A percentile compares a stretch with the other conserved stretches of the same genome.
Evolutionary conservation across 2,329 filamentous ascomycete genomes (phyloP).

Genomic region (Diaporthe velutina): DNA sequence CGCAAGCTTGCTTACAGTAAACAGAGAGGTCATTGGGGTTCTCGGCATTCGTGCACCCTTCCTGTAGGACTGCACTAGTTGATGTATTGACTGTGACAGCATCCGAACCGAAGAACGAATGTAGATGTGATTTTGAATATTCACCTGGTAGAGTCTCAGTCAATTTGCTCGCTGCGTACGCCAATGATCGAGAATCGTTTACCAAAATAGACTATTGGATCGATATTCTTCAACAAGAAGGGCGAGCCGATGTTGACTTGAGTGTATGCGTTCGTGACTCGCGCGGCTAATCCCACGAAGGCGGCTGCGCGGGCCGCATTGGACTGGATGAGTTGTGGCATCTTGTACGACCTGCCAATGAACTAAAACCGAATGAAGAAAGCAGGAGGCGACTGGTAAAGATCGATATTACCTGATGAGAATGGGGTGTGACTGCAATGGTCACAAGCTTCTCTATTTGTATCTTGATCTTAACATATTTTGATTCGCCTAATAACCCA

Average conservation of each 20-base stretch:
- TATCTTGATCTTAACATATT: background rate
- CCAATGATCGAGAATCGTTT: too few species aligned
- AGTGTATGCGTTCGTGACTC: conserved; percentile 44
- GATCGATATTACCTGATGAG: too few species aligned
- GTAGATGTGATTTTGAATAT: conserved; percentile 50
- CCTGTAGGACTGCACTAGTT: conserved; percentile 47
- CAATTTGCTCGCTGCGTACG: too few species aligned
- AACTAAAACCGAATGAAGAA: background rate
- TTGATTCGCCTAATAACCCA: background rate
- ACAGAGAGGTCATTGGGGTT: conserved; percentile 48
- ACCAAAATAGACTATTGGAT: conserved; percentile 50
- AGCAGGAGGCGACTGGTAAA: too few species aligned
- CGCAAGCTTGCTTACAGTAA: conserved; percentile 41
- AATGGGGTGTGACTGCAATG: background rate
- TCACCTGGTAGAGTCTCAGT: conserved; percentile 35
- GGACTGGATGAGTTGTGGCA: background rate
- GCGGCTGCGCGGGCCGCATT: background rate
- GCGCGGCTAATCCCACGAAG: background rate
- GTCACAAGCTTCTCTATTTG: background rate
- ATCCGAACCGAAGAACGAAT: conserved; percentile 53
- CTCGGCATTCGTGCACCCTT: conserved; percentile 45
- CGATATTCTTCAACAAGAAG: conserved; percentile 51
- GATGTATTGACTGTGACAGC: conserved; percentile 49
- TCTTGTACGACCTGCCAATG: background rate
- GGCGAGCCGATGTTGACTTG: conserved; percentile 41